Percentiles rank a stretch among this genome's conserved stretches.
Conservation (phyloP, 305 asterid genomes). For the Solanum hybrid region DNA sequence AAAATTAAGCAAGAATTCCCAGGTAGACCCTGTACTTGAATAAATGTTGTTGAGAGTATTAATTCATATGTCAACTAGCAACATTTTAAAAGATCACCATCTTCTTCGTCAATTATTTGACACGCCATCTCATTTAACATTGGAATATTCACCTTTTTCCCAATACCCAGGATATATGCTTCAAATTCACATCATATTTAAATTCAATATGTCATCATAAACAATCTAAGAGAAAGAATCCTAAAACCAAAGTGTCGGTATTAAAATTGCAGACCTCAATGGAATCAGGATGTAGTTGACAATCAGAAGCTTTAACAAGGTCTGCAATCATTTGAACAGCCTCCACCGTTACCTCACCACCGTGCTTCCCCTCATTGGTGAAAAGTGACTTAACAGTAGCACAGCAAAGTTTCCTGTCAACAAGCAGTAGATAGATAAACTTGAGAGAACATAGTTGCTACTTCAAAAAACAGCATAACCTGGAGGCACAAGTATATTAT, state of each 20-base stretch:
- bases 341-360: constrained; percentile 91
- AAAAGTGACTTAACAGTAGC: constrained; percentile 61
- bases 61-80: background rate
- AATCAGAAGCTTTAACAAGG: constrained; percentile 61
- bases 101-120: background rate
- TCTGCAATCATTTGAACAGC: constrained; percentile 83
- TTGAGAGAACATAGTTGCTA: constrained; percentile 1
- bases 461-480: background rate
- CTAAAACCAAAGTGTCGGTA: background rate
- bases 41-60: background rate
- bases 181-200: background rate
- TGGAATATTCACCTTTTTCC: background rate
- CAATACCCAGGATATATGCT: background rate
- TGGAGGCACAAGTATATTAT: background rate
- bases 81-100: background rate
- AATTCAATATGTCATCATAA: background rate
- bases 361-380: constrained; percentile 82
- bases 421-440: constrained; percentile 10
- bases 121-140: background rate
- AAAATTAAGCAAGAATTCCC: background rate
- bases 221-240: background rate
- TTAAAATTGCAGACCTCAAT: constrained; percentile 49
- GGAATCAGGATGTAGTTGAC: constrained; percentile 88
- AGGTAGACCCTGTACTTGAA: background rate
- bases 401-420: constrained; percentile 64